These are phyloP conservation scores for Acrocalymma vagum DNA, from an alignment of 2,329 filamentous ascomycete genomes.

Conservation along the genomic window DNA sequence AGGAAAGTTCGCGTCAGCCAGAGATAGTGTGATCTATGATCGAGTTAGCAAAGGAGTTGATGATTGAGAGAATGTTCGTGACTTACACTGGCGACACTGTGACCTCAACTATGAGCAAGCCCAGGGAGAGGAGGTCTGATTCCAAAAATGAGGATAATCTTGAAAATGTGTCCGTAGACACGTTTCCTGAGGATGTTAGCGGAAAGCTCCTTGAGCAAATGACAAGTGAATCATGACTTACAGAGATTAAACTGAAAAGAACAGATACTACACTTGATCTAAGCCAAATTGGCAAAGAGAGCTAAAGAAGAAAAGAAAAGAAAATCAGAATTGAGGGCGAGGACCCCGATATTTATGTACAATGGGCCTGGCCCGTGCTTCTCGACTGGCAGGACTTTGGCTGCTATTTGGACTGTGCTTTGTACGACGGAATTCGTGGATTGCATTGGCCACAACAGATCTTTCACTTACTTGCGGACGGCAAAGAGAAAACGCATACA, in stretches of 20 bases:
- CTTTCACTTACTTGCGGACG: no score
- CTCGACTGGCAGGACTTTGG: no score
- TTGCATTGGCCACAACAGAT: no score
- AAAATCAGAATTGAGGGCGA: no score
- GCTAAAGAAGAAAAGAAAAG: slow-evolving; percentile 1
- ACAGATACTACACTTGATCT: slow-evolving; percentile 12
- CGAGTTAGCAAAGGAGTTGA: background rate
- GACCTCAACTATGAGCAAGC: slow-evolving; percentile 25
- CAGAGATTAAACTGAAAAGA: slow-evolving; percentile 18
- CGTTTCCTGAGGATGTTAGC: no score
- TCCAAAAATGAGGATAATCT: slow-evolving; percentile 29
- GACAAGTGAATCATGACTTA: no score
- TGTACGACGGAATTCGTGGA: no score
- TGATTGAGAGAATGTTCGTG: background rate
- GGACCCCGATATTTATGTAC: no score
- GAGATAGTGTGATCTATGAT: slow-evolving; percentile 24
- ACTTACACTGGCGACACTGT: slow-evolving; percentile 27
- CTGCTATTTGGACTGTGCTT: no score
- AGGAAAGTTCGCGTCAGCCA: slow-evolving; percentile 30
- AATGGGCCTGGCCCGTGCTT: no score
- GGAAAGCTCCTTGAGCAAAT: no score
- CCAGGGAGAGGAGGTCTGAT: slow-evolving; percentile 16
- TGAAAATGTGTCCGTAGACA: slow-evolving; percentile 15
- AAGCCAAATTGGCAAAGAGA: slow-evolving; percentile 5
- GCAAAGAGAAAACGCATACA: no score